phyloP scores from a whole-genome alignment of 306 rosid genomes.

The Inga oerstediana region DNA sequence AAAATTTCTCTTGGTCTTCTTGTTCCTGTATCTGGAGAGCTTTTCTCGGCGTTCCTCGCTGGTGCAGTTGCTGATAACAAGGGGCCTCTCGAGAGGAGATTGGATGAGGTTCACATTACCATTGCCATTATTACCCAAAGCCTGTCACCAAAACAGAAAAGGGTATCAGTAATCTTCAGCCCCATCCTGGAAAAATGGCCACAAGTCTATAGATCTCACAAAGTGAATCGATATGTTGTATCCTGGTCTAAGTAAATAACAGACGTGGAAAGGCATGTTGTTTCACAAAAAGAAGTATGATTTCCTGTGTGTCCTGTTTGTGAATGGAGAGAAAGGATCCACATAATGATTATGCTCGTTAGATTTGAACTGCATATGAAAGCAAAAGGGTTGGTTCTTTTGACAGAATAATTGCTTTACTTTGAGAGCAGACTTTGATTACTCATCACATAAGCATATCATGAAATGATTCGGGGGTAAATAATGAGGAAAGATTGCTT shows the following conservation, averaged over 20 bases:
- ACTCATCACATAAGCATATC: conserved; percentile 2
- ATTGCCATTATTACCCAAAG: conserved; percentile 68
- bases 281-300: background rate
- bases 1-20: conserved; percentile 90
- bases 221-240: conserved; percentile 13
- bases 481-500: background rate
- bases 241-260: conserved; percentile 26
- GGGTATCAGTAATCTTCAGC: conserved; percentile 47
- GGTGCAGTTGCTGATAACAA: conserved; percentile 61
- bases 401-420: background rate
- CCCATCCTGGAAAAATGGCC: conserved; percentile 47
- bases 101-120: conserved; percentile 51
- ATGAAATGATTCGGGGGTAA: background rate
- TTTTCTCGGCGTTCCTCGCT: conserved; percentile 83
- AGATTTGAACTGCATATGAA: background rate
- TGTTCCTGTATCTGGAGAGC: conserved; percentile 92
- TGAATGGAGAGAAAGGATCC: background rate
- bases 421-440: conserved; percentile 8
- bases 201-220: conserved; percentile 46
- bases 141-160: conserved; percentile 63
- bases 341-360: background rate
- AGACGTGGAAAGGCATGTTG: conserved; percentile 18
- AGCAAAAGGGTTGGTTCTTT: conserved; percentile 6
- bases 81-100: conserved; percentile 68
- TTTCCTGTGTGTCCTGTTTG: background rate